These are phyloP conservation scores for Kurtzmaniella quercitrusa DNA, from an alignment of 1,139 yeast genomes.

Conservation along the genomic window DNA sequence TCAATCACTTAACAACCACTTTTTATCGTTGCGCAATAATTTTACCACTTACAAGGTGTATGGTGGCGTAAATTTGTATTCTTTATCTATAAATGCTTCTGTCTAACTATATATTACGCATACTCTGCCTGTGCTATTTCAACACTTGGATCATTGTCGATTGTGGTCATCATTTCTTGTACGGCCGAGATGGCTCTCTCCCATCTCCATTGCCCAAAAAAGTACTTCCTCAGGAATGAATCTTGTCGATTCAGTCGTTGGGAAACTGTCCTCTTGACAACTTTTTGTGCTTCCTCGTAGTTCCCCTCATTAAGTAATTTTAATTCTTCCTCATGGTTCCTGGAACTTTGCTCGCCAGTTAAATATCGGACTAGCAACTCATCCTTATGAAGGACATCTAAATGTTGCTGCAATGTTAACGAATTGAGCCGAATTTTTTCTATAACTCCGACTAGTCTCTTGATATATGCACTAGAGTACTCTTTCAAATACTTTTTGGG, in stretches of 20 bases:
- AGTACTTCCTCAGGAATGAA: slow-evolving; percentile 6
- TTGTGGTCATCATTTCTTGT: not conserved
- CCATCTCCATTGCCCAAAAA: slow-evolving; percentile 6
- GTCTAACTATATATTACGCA: not conserved
- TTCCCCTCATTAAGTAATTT: slow-evolving; percentile 1
- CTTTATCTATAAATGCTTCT: not conserved
- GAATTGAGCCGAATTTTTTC: slow-evolving; percentile 20
- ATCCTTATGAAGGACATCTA: slow-evolving; percentile 24
- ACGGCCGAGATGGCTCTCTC: slow-evolving; percentile 3
- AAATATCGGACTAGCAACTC: slow-evolving; percentile 7
- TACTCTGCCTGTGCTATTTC: not conserved
- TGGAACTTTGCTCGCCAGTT: slow-evolving; percentile 11
- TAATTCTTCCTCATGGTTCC: slow-evolving; percentile 13
- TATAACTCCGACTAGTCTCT: slow-evolving; percentile 15
- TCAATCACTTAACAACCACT: not conserved
- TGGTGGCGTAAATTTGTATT: too few species aligned
- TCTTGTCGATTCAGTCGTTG: slow-evolving; percentile 1
- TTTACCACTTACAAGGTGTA: too few species aligned
- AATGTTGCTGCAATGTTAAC: slow-evolving; percentile 22
- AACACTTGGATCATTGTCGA: not conserved
- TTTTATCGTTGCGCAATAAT: not conserved
- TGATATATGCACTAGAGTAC: slow-evolving; percentile 9
- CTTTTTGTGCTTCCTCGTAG: slow-evolving; percentile 2
- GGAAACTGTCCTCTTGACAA: not conserved
- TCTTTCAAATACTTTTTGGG: slow-evolving; percentile 19